Conservation (phyloP, 495 filamentous ascomycete species). For the Jackrogersella multiformis region DNA sequence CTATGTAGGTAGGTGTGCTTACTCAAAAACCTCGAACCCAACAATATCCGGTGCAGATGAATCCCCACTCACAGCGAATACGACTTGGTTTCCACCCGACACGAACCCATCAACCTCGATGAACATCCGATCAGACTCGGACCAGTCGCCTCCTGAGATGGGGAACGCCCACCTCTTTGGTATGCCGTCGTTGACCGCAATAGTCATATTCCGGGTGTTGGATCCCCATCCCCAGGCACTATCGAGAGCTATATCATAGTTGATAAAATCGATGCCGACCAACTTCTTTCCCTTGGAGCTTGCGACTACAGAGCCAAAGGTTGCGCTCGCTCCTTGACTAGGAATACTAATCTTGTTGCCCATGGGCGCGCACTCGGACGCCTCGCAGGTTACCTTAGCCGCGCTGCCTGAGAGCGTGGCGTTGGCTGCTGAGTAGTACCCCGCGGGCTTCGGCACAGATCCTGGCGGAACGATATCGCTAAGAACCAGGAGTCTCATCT, state of each 20-base stretch:
- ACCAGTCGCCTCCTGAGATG: slow-evolving; percentile 60
- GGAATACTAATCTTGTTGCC: slow-evolving; percentile 56
- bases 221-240: slow-evolving; percentile 54
- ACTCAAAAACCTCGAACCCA: slow-evolving; percentile 42
- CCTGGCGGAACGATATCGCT: slow-evolving; percentile 47
- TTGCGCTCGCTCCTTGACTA: slow-evolving; percentile 32
- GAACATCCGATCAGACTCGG: slow-evolving; percentile 56
- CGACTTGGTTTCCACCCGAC: slow-evolving; percentile 46
- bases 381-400: slow-evolving; percentile 43
- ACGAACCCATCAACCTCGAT: slow-evolving; percentile 57
- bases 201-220: slow-evolving; percentile 59
- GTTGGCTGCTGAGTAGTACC: slow-evolving; percentile 53
- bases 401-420: slow-evolving; percentile 50
- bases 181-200: slow-evolving; percentile 53
- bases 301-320: slow-evolving; percentile 24
- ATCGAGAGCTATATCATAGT: slow-evolving; percentile 60
- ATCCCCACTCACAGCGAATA: slow-evolving; percentile 33
- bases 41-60: slow-evolving; percentile 35
- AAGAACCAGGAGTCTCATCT: slow-evolving; percentile 56
- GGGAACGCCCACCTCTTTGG: slow-evolving; percentile 59
- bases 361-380: slow-evolving; percentile 49
- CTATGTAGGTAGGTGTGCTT: background rate
- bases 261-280: slow-evolving; percentile 59
- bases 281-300: slow-evolving; percentile 48
- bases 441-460: slow-evolving; percentile 37